Evolutionary conservation across 768 basidiomycete species (phyloP).

Genomic region (Agrocybe pediades): DNA sequence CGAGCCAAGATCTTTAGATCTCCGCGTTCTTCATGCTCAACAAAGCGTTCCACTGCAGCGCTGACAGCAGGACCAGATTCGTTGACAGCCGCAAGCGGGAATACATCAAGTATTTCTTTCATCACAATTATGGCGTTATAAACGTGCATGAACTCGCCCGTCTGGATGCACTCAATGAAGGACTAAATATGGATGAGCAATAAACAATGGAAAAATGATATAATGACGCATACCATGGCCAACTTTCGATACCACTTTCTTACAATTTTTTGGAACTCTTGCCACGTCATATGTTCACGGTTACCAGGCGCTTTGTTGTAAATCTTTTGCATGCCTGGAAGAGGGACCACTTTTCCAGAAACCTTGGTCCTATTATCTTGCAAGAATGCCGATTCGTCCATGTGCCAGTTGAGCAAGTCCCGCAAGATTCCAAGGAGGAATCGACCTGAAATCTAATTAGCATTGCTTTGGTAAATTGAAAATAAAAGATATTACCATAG

Average conservation of each 20-base stretch:
- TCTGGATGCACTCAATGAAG: slow-evolving; percentile 78
- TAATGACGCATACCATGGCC: slow-evolving; percentile 48
- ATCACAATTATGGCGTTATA: slow-evolving; percentile 96
- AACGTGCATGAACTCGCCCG: slow-evolving; percentile 94
- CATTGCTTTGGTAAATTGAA: not conserved
- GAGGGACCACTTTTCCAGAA: slow-evolving; percentile 57
- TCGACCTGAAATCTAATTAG: slow-evolving; percentile 55
- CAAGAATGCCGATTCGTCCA: slow-evolving; percentile 71
- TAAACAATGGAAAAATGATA: not conserved
- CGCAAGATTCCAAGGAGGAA: slow-evolving; percentile 80
- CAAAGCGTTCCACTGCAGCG: slow-evolving; percentile 61
- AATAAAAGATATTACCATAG: slow-evolving; percentile 59
- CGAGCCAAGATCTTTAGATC: slow-evolving; percentile 80
- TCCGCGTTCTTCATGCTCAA: slow-evolving; percentile 79
- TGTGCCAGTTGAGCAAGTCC: slow-evolving; percentile 80
- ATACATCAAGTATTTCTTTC: slow-evolving; percentile 88
- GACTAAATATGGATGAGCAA: slow-evolving; percentile 45
- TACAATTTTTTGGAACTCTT: slow-evolving; percentile 65
- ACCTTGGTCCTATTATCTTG: slow-evolving; percentile 69
- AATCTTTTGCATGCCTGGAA: slow-evolving; percentile 71
- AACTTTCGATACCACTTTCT: slow-evolving; percentile 88
- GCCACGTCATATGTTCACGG: slow-evolving; percentile 71
- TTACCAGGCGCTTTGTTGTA: slow-evolving; percentile 50
- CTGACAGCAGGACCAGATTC: slow-evolving; percentile 59
- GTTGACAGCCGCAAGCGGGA: slow-evolving; percentile 69